Evolutionary conservation across 306 rosid species (phyloP).

Genomic region (Corylus avellana): DNA sequence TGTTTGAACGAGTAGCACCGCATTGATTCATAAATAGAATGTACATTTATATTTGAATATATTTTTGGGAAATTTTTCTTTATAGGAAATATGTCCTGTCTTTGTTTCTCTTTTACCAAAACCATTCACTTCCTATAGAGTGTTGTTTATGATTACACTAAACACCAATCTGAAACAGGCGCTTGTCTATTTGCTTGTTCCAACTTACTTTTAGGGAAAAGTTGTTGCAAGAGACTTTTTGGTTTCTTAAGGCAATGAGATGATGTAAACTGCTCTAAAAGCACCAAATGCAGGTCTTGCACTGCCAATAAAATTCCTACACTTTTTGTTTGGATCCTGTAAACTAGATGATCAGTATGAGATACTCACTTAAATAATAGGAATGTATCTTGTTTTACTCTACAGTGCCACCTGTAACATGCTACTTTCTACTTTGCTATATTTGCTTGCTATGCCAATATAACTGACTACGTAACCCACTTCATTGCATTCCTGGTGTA

Average conservation of each 20-base stretch:
- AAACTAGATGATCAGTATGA: conserved; percentile 3
- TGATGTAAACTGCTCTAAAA: neutral
- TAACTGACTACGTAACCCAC: neutral
- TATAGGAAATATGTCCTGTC: neutral
- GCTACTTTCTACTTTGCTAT: neutral
- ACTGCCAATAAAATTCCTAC: neutral
- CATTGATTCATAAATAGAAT: neutral
- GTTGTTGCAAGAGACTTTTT: neutral
- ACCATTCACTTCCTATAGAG: neutral
- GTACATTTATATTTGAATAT: neutral
- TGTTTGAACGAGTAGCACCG: neutral
- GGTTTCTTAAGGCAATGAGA: neutral
- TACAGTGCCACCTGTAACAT: neutral
- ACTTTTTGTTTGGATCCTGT: neutral
- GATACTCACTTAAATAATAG: neutral
- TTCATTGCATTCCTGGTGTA: neutral
- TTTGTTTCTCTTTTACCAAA: neutral
- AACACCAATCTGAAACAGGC: neutral
- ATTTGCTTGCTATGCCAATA: neutral
- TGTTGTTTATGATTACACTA: neutral
- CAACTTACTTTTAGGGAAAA: neutral
- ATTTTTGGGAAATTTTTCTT: neutral
- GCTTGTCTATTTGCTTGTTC: neutral
- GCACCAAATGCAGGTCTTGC: neutral
- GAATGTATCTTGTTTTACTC: conserved; percentile 5